Conservation (phyloP, 805 yeast genomes). For the Ogataea methanolica region DNA sequence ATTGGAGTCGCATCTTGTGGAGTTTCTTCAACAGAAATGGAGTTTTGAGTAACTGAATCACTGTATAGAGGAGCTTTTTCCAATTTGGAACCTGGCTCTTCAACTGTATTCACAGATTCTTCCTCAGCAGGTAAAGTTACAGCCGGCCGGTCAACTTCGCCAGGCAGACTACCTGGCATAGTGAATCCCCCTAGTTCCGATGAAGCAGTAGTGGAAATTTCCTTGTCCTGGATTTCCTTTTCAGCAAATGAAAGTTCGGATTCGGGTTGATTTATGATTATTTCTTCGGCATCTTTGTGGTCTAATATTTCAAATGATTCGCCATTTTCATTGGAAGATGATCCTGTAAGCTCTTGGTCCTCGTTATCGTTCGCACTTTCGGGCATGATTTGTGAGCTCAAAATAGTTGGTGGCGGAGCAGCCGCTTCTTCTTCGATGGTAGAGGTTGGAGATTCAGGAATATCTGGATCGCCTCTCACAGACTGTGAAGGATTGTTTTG, state of each 20-base stretch:
- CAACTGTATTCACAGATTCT: constrained; percentile 6
- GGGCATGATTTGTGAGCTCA: constrained; percentile 27
- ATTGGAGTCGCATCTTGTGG: constrained; percentile 2
- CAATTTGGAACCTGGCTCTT: too few relatives aligned
- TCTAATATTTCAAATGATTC: constrained; percentile 53
- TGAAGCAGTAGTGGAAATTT: neutral
- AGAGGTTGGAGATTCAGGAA: constrained; percentile 34
- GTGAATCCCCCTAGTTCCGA: neutral
- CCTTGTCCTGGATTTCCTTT: neutral
- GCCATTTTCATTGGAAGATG: constrained; percentile 24
- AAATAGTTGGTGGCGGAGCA: constrained; percentile 21
- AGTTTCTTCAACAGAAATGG: neutral
- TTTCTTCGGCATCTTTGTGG: constrained; percentile 36
- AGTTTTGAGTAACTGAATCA: too few relatives aligned
- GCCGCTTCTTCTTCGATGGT: constrained; percentile 29
- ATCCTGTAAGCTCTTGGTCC: constrained; percentile 5
- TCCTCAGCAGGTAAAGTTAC: constrained; percentile 1
- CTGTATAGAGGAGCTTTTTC: too few relatives aligned
- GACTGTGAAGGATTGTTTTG: constrained; percentile 90
- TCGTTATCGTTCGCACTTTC: constrained; percentile 21
- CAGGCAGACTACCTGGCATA: constrained; percentile 14
- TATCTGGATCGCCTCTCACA: constrained; percentile 70
- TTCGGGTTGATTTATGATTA: neutral
- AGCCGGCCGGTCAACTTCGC: constrained; percentile 7
- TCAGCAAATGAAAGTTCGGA: neutral